Evolutionary conservation across 163 green algal species (phyloP), one percentile per base, ranked within the genome.

Genomic region (Volvox carteri): DNA sequence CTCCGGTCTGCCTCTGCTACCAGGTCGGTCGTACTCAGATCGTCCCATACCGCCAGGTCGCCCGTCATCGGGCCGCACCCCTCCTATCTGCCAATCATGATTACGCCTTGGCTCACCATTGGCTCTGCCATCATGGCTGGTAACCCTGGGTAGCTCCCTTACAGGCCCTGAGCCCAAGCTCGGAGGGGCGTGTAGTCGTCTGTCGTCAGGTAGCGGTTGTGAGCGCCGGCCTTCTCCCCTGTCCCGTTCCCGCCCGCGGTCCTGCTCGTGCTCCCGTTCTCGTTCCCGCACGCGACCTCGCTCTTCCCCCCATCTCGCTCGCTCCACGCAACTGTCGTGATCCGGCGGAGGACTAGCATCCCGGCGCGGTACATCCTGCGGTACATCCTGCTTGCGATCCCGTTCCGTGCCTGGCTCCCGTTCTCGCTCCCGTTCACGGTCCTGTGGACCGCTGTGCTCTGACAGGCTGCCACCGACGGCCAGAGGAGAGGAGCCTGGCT

Each of bases 381-480:
- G n/a, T n/a, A n/a, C n/a, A n/a, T 85, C 76, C 76, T 46, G 75
- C 46, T 84, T 46, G 8, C 76, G 8, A 19, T 33, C 76, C 30
- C 76, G 50, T 1, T 56, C 76, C 50, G 28, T n/a, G 8, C 65
- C 76, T 33, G 7, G 19, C 7, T 72, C 76, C 19, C 46, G 28
- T 5, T 85, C 50, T 1, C 52, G 33, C 1, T 85, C 76, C 52
- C 52, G 56, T 6, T 72, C 50, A 37, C 50, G 52, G 30, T 70
- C 76, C 50, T 52, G 52, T 8, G 2, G n/a, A 28, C 74, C 74
- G 28, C 30, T 46, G 44, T 46, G 74, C 1, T 83, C 74, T n/a
- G 42, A n/a, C 44, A 12, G 74, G 25, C 42, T 25, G 18, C 25
- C 39, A 42, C 14, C 6, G 7, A 33, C 67, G 7, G 67, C 67